Base-by-base conservation (phyloP, 179 eudicot species). In the Patellifolia procumbens region DNA sequence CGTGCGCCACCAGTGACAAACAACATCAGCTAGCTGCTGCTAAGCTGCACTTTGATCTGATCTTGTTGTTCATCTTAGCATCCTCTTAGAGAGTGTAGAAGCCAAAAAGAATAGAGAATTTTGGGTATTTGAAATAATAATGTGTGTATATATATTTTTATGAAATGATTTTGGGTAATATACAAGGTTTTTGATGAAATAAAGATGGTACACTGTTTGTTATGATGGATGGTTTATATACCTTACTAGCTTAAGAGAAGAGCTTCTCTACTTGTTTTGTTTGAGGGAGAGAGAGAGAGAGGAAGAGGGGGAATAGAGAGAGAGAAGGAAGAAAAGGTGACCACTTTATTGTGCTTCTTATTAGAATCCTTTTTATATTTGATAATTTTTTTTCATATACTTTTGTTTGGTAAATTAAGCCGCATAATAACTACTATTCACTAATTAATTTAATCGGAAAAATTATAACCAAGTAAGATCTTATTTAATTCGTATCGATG, bases 151-250 rank as follows among this genome's bases (percentile, higher is more conserved):
- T 62, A 4, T 63, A 26, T 20, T 52, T 10, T 20, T 72, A 72
- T 63, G 43, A 28, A 76, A 61, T 72, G 45, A 67, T 59, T 32
- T 56, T 74, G 42, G 74, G 39, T 45, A 72, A 28, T 77, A 49
- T 68, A 74, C 35, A 65, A 45, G 35, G 45, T 76, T 53, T 55
- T 42, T 51, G 4, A 39, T 8, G 3, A 16, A 24, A 11, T 26
- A 63, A 56, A 58, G 29, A 74, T 73, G 75, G 71, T 69, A 70
- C 67, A 74, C 81, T 81, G 37, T 74, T 78, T 68, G 69, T 29
- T 68, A 64, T 80, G 68, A 77, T 80, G 76, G 83, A 81, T 82
- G 79, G 76, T 78, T 84, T 86, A 82, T 83, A 88, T 81, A 89
- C 88, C 87, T 83, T 88, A 87, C 86, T 86, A 83, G 70, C 74